Evolutionary conservation across 2,329 filamentous ascomycete species (phyloP).

Genomic region (Colletotrichum sp.): DNA sequence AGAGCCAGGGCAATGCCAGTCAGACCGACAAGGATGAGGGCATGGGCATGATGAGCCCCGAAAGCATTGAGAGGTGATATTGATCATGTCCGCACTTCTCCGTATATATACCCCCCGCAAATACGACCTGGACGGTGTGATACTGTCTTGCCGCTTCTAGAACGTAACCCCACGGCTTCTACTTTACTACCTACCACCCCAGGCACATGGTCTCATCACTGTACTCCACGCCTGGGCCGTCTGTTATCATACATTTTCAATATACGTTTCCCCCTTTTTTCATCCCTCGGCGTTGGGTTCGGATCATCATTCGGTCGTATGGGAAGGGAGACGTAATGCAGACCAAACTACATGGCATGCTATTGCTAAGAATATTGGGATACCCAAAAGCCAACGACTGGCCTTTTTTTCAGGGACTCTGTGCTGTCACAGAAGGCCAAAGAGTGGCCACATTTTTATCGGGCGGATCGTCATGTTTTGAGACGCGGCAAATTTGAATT

Average conservation of each 20-base stretch:
- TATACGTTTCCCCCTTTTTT: constrained; percentile 7
- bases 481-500: neutral
- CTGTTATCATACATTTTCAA: neutral
- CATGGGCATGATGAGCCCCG: constrained; percentile 83
- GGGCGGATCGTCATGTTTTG: neutral
- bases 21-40: constrained; percentile 72
- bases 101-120: constrained; percentile 7
- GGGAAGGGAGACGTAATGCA: constrained; percentile 3
- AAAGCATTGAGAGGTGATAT: constrained; percentile 64
- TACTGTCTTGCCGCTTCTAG: neutral
- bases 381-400: constrained; percentile 18
- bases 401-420: neutral
- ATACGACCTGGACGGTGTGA: neutral
- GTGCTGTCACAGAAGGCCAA: neutral
- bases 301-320: constrained; percentile 10
- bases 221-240: neutral
- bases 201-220: neutral
- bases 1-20: constrained; percentile 62
- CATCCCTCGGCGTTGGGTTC: constrained; percentile 18
- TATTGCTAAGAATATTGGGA: constrained; percentile 10
- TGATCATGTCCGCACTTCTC: neutral
- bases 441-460: neutral
- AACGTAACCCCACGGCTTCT: neutral
- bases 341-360: constrained; percentile 2
- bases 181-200: neutral